Evolutionary conservation across 73 alveolate genomes (phyloP), one percentile per base, ranked within the genome.

Genomic region (Uronychia setigera): DNA sequence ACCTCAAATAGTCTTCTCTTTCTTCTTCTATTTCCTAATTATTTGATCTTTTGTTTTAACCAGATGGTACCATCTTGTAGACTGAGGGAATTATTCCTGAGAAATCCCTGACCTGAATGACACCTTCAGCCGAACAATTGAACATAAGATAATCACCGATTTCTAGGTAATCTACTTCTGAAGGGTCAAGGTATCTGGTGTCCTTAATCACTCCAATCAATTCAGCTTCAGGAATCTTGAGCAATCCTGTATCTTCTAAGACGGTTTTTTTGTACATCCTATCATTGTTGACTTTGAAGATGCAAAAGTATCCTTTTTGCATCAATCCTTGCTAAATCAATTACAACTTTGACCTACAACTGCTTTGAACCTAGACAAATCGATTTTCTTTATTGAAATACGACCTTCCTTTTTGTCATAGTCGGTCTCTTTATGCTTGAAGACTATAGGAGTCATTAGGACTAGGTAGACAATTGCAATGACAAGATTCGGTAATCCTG

Each of bases 51-150:
- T 13, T n/a, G n/a, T 5, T 1, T 67, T 13, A 67, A 25, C 5
- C 30, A 13, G n/a, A 5, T 46, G 67, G 5, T 46, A 46, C 67
- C 19, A 5, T 5, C 67, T 46, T 46, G 67, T 46, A 46, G 67
- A 46, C 67, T 5, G 79, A 67, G 29, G 79, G 79, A 26, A 28
- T 26, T 5, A 67, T 67, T 9, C 79, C 79, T 13, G 14, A 13
- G 32, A 67, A 25, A 67, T 28, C 32, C 5, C 79, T 14, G 5
- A 67, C 13, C 1, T 26, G 1, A 30, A 28, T 30, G 14, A 67
- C 1, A 14, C 79, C 79, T 26, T 67, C 79, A 67, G 79, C 79
- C 5, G 79, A 67, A 26, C 34, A 25, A 67, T 67, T 67, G 32
- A 13, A 67, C 32, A 67, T 67, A 5, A 67, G 30, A 26, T 25